phyloP scores from a whole-genome alignment of 257 asterid genomes.

The Thymus quinquecostatus region DNA sequence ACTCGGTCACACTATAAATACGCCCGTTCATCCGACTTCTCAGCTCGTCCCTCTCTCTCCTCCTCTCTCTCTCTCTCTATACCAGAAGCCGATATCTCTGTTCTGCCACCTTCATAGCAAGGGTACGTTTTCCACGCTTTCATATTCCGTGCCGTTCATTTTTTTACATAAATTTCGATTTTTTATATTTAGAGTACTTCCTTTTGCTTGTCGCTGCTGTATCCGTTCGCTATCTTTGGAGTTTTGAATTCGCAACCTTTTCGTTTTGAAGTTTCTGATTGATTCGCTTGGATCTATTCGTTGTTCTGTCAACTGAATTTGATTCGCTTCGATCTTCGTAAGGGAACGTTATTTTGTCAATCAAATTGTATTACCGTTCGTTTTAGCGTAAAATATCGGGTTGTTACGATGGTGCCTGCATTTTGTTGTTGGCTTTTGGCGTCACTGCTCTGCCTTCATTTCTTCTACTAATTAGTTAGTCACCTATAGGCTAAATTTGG shows the following conservation, averaged over 20 bases:
- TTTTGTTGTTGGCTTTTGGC: not conserved
- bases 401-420: not conserved
- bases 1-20: not conserved
- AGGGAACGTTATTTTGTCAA: constrained; percentile 41
- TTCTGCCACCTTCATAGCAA: not conserved
- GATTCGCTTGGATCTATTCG: no score
- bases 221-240: not conserved
- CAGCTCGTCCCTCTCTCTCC: not conserved
- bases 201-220: constrained; percentile 1
- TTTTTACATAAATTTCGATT: not conserved
- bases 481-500: not conserved
- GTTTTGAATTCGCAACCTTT: no score
- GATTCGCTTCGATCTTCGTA: constrained; percentile 22
- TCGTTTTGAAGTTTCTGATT: no score
- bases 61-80: not conserved
- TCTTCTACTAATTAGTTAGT: not conserved
- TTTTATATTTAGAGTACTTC: not conserved
- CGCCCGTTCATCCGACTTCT: not conserved
- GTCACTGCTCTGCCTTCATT: not conserved
- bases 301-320: no score
- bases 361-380: constrained; percentile 23
- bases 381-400: not conserved
- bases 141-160: not conserved
- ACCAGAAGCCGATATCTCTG: constrained; percentile 28
- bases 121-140: constrained; percentile 11